Evolutionary conservation across 2,329 filamentous ascomycete species (phyloP), one percentile per base, ranked within the genome.

Genomic region (Ophiostoma sp.): DNA sequence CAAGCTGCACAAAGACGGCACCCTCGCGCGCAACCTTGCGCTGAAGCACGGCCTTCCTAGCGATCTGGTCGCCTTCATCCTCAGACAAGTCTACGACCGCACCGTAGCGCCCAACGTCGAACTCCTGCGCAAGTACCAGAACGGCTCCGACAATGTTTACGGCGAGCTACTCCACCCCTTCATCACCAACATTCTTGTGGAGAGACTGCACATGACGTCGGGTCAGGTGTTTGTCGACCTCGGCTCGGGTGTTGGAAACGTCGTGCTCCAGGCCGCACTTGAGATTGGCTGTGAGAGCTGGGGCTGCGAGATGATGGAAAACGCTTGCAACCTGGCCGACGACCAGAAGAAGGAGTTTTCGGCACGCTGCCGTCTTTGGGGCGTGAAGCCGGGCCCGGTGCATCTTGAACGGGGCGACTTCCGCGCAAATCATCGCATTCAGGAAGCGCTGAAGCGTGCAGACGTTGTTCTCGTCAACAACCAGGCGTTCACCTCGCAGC

Each of bases 401-500:
- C 85, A 87, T 70, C 86, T 99, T 6, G 86, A 94, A 71, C 83
- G 88, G 60, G 95, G 92, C 69, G 91, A 97, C 76, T 97, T 99
- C 75, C 86, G 93, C 84, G 16, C 82, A 83, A 69, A 92, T 97
- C 65, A 83, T 88, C 27, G 27, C 27, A 27, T 27, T 27, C 27
- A 27, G 70, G 84, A 87, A 38, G 88, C 89, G 7, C 83, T 99
- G 65, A 89, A 90, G 77, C 87, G 89, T 67, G 94, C 95, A 1
- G 95, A 99, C 76, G 93, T 98, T n/a, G 87, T 99, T 18, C 85
- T 99, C 40, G 94, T 98, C 74, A 99, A 99, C 81, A 99, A 99
- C 79, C 93, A 98, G 79, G 95, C 93, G 2, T 99, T 99, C 78
- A 93, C 89, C 5, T 89, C 93, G 14, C 84, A 89, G 73, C 85